Evolutionary conservation across 371 early-diverging fungal species (phyloP).

Genomic region (Apophysomyces variabilis): DNA sequence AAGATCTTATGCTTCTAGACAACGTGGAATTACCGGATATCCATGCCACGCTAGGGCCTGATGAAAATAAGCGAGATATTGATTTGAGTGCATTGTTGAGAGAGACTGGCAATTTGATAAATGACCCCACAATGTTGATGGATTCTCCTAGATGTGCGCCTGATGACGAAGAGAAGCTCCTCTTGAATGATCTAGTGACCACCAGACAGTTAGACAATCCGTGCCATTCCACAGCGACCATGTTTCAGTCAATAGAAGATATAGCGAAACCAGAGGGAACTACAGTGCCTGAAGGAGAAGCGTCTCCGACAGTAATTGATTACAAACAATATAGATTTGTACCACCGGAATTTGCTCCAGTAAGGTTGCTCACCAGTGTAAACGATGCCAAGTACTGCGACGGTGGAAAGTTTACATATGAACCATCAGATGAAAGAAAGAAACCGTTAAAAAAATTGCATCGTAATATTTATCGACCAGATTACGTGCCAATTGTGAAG

Average conservation of each 20-base stretch:
- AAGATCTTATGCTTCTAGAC: slow-evolving; percentile 1
- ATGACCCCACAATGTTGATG: not conserved
- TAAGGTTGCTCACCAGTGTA: slow-evolving; percentile 33
- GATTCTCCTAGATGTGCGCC: not conserved
- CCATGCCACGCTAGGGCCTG: not conserved
- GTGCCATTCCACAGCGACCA: not conserved
- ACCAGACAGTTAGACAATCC: not conserved
- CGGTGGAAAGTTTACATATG: slow-evolving; percentile 56
- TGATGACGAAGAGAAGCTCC: not conserved
- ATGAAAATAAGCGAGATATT: not conserved
- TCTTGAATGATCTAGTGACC: not conserved
- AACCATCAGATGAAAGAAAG: slow-evolving; percentile 17
- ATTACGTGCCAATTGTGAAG: slow-evolving; percentile 37
- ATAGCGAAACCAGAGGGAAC: not conserved
- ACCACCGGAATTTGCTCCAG: slow-evolving; percentile 54
- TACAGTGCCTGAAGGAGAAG: not conserved
- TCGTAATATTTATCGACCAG: slow-evolving; percentile 41
- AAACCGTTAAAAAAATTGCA: slow-evolving; percentile 2
- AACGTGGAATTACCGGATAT: not conserved
- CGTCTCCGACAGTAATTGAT: not conserved
- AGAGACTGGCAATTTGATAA: not conserved
- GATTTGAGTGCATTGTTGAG: not conserved
- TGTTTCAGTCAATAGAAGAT: not conserved
- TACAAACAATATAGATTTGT: not conserved
- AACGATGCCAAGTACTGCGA: slow-evolving; percentile 51